Base-by-base conservation (phyloP, 257 asterid species). In the Nicotiana noctiflora region DNA sequence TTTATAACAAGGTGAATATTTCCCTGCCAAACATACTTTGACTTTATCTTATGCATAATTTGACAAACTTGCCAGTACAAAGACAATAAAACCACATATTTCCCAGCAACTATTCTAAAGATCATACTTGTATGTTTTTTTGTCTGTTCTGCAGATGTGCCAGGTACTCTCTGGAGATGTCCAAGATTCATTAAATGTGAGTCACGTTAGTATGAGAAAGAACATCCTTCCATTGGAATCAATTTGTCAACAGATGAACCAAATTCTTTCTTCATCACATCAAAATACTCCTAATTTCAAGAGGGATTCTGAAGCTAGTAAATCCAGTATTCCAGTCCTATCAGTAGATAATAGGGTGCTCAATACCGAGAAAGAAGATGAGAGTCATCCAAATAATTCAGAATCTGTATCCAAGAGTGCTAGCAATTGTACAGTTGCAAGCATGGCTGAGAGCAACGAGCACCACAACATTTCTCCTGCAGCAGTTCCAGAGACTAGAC, bases 1-100 rank as follows among this genome's bases (percentile, higher is more conserved):
- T 91, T 65, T 95, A 88, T 77, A 95, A 95, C 79, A 94, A 91
- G 98, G 99, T 93, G 31, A 25, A 15, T 81, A 63, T 21, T 79
- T 61, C 67, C 23, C 21, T 18, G 23, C 9, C 34, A 79, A 61
- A 46, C 52, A 12, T 78, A 68, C 51, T 67, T 12, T 18, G 10
- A 31, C 62, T 37, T 12, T 31, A 63, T 44, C 61, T 44, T 18
- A 49, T 49, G 64, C 64, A 60, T 25, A 27, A 27, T 27, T 52
- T 18, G 34, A n/a, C 44, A 46, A 34, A 19, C 70, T n/a, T 53
- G 51, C 57, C 52, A 55, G 34, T 15, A 6, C 25, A 21, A 40
- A 44, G 59, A 21, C 57, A 5, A 70, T 40, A 70, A 12, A 44
- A 40, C 34, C 57, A 44, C 62, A 65, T 37, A 37, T 53, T 81